Evolutionary conservation across 2,329 filamentous ascomycete species (phyloP).

Genomic region (Bipolaris gigantea): DNA sequence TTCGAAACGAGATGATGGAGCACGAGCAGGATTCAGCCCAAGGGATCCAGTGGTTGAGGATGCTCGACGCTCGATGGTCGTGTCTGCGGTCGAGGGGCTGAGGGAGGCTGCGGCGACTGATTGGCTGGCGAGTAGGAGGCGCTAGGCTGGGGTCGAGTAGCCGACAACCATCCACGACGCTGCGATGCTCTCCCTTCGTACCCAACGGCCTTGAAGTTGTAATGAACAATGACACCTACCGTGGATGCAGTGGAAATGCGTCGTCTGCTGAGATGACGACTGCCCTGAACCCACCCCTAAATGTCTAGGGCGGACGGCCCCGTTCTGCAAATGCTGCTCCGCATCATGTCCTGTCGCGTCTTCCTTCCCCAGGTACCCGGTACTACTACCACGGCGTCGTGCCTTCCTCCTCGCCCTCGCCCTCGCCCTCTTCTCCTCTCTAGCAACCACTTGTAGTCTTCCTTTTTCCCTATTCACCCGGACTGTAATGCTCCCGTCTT

Average conservation of each 20-base stretch:
- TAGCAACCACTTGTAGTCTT: slow-evolving; percentile 6
- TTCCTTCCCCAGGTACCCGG: slow-evolving; percentile 11
- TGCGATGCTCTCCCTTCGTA: slow-evolving; percentile 27
- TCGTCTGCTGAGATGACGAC: slow-evolving; percentile 19
- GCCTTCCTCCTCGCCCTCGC: slow-evolving; percentile 22
- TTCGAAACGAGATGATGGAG: slow-evolving; percentile 36
- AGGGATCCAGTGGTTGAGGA: slow-evolving; percentile 25
- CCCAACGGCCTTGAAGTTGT: slow-evolving; percentile 23
- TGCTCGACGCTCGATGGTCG: slow-evolving; percentile 16
- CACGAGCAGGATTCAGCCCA: slow-evolving; percentile 15
- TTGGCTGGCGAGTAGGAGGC: slow-evolving; percentile 20
- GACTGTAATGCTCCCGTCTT: slow-evolving; percentile 12
- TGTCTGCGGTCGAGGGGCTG: slow-evolving; percentile 18
- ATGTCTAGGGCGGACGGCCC: slow-evolving; percentile 5
- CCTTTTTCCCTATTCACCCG: slow-evolving; percentile 13
- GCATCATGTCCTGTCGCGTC: slow-evolving; percentile 13
- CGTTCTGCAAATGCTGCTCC: slow-evolving; percentile 15
- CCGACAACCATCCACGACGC: slow-evolving; percentile 36
- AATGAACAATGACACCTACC: slow-evolving; percentile 22
- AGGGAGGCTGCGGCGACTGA: slow-evolving; percentile 18
- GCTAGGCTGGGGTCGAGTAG: slow-evolving; percentile 27
- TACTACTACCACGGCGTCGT: slow-evolving; percentile 12
- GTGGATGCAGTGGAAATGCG: slow-evolving; percentile 12
- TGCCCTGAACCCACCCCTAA: slow-evolving; percentile 8
- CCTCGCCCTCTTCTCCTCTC: slow-evolving; percentile 7